These are phyloP conservation scores for Blepharisma stoltei DNA, from an alignment of 73 alveolate genomes.

Conservation along the genomic window DNA sequence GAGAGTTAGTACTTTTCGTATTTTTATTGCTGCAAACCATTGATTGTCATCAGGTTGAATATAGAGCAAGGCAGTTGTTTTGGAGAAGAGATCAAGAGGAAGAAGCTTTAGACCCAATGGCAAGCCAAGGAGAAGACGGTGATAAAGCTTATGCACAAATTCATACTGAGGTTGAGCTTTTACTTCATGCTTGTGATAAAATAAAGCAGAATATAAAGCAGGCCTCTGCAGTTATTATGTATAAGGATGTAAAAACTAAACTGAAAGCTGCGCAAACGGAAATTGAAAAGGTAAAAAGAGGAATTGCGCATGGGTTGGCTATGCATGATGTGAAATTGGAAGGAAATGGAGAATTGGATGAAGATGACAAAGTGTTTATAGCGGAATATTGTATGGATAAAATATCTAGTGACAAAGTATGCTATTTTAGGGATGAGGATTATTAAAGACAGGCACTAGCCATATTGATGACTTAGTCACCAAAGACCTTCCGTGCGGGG, in stretches of 20 bases:
- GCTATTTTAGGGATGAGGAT: too few relatives aligned
- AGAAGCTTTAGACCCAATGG: not conserved
- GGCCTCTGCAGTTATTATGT: constrained; percentile 16
- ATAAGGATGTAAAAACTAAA: constrained; percentile 13
- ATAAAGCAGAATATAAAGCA: not conserved
- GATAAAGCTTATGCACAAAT: not conserved
- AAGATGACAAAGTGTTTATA: constrained; percentile 14
- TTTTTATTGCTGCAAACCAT: not conserved
- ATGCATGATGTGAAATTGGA: not conserved
- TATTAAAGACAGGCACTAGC: too few relatives aligned
- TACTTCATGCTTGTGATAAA: constrained; percentile 11
- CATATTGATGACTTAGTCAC: too few relatives aligned
- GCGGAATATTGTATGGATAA: not conserved
- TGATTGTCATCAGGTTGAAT: not conserved
- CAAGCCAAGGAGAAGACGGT: not conserved
- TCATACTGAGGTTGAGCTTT: constrained; percentile 5
- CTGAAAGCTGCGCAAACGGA: constrained; percentile 5
- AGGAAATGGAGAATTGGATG: not conserved
- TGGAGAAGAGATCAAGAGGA: constrained; percentile 12
- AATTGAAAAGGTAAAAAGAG: not conserved
- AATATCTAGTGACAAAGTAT: too few relatives aligned
- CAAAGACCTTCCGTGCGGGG: too few relatives aligned
- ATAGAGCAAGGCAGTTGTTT: not conserved
- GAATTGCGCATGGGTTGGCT: constrained; percentile 3
- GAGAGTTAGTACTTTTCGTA: not conserved